These are phyloP conservation scores for Malania oleifera DNA, from an alignment of 164 flowering plant species.

Conservation along the genomic window DNA sequence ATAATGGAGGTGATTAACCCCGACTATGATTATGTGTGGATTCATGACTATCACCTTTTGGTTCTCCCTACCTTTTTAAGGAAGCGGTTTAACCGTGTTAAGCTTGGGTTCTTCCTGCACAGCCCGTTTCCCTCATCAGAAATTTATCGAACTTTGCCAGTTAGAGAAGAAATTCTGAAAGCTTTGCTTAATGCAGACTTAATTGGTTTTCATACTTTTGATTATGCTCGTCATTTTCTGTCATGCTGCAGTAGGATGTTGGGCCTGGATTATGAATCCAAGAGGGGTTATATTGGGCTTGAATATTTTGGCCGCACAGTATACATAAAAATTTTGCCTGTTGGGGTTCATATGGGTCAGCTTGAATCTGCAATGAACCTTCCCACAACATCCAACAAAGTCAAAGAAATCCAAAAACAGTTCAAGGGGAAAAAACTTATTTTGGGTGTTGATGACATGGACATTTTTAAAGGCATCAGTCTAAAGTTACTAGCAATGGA, in stretches of 20 bases:
- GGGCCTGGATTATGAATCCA: constrained; percentile 48
- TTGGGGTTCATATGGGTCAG: constrained; percentile 42
- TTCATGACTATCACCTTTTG: constrained; percentile 52
- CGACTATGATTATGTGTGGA: constrained; percentile 43
- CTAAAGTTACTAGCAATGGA: constrained; percentile 44
- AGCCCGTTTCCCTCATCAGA: constrained; percentile 56
- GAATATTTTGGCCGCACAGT: constrained; percentile 49
- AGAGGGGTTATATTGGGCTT: constrained; percentile 47
- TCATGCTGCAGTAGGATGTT: constrained; percentile 52
- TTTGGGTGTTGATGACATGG: constrained; percentile 55
- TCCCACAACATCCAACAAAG: constrained; percentile 21
- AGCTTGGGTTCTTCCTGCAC: constrained; percentile 47
- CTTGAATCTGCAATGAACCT: constrained; percentile 35
- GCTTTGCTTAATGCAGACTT: constrained; percentile 41
- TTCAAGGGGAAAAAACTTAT: constrained; percentile 35
- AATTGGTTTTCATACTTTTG: constrained; percentile 52
- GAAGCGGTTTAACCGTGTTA: constrained; percentile 27
- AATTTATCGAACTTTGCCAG: constrained; percentile 41
- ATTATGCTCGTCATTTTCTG: constrained; percentile 53
- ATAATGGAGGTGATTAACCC: constrained; percentile 43
- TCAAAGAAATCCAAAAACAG: constrained; percentile 30
- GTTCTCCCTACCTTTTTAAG: constrained; percentile 43
- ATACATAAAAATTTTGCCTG: constrained; percentile 41
- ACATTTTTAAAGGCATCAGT: constrained; percentile 50
- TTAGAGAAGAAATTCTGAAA: constrained; percentile 37